These are phyloP conservation scores for Euclidium syriacum DNA, from an alignment of 345 rosid genomes.

Conservation along the genomic window DNA sequence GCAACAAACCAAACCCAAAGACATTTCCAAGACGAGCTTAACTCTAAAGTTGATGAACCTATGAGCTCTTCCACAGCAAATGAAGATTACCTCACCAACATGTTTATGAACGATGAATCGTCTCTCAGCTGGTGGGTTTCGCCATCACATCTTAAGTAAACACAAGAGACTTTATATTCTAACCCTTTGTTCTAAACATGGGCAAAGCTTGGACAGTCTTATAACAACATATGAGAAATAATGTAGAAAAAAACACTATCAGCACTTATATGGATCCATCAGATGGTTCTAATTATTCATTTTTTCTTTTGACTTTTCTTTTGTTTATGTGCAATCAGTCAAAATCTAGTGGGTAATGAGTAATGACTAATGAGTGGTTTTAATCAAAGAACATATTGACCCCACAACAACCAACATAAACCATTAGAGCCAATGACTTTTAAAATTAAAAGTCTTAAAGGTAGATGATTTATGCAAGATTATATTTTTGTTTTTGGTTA, in stretches of 20 bases:
- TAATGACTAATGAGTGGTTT: too few species aligned
- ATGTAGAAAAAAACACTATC: neutral
- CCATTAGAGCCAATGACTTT: slow-evolving; percentile 30
- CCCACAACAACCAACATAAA: slow-evolving; percentile 22
- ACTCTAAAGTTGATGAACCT: neutral
- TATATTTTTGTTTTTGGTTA: slow-evolving; percentile 21
- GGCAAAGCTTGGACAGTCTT: neutral
- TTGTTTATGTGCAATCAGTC: slow-evolving; percentile 8
- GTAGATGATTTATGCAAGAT: slow-evolving; percentile 9
- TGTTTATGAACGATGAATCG: neutral
- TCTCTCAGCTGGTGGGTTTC: slow-evolving; percentile 15
- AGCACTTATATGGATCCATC: neutral
- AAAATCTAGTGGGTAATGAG: slow-evolving; percentile 17
- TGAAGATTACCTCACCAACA: neutral
- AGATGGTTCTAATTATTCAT: neutral
- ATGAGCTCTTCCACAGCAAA: slow-evolving; percentile 4
- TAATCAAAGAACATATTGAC: slow-evolving; percentile 10
- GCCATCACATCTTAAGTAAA: neutral
- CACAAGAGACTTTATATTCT: neutral
- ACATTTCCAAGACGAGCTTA: neutral
- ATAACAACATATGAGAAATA: neutral
- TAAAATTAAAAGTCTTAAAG: slow-evolving; percentile 11
- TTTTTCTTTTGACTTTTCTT: neutral
- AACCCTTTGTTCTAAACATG: neutral
- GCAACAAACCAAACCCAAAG: slow-evolving; percentile 2